Conservation (phyloP, 108 stramenopile species). For the Skeletonema tropicum region DNA sequence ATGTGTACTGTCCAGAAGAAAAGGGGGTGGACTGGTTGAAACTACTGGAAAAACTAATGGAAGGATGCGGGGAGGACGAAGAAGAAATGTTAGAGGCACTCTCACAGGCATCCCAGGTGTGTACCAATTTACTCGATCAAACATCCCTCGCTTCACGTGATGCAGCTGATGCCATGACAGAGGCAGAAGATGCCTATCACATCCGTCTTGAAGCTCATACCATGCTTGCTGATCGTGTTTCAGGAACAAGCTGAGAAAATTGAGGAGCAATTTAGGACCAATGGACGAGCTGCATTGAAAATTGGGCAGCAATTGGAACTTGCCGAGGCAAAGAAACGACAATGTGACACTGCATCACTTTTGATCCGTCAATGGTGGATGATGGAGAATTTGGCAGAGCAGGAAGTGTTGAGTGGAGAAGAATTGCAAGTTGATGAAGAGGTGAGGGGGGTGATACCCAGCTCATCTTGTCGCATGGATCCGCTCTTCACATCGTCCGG, state of each 20-base stretch:
- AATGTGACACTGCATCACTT: constrained; percentile 76
- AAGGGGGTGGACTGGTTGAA: constrained; percentile 56
- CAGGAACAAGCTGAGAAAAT: constrained; percentile 72
- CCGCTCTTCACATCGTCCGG: constrained; percentile 72
- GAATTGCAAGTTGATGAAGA: constrained; percentile 73
- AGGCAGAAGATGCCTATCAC: constrained; percentile 72
- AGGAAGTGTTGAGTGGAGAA: constrained; percentile 70
- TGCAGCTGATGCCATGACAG: constrained; percentile 62
- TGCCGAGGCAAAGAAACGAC: constrained; percentile 79
- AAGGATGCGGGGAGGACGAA: constrained; percentile 75
- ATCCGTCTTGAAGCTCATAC: constrained; percentile 83
- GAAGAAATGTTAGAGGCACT: constrained; percentile 75
- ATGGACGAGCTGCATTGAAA: constrained; percentile 79
- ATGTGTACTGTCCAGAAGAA: constrained; percentile 67
- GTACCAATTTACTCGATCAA: constrained; percentile 64
- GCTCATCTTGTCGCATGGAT: constrained; percentile 75
- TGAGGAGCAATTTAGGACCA: constrained; percentile 77
- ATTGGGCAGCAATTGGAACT: constrained; percentile 85
- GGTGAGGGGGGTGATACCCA: constrained; percentile 65
- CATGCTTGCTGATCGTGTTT: constrained; percentile 63
- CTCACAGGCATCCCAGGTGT: constrained; percentile 67
- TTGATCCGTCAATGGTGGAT: constrained; percentile 88
- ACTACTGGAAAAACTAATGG: constrained; percentile 71
- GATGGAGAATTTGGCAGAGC: constrained; percentile 85
- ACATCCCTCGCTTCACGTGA: constrained; percentile 65